phyloP scores from a whole-genome alignment of 306 rosid species.

The Echinosophora koreensis region DNA sequence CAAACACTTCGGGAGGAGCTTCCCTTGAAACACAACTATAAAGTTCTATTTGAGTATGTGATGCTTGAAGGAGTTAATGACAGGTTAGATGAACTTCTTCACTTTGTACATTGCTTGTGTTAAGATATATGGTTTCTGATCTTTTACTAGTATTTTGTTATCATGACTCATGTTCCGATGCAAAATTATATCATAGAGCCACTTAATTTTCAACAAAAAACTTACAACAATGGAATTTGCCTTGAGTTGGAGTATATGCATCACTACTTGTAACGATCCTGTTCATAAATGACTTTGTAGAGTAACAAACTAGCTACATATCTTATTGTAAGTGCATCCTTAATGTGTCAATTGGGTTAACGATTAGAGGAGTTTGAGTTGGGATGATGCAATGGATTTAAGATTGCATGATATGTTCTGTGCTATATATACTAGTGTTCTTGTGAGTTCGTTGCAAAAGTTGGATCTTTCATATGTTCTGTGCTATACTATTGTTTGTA shows the following conservation, averaged over 20 bases:
- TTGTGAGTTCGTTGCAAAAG: background rate
- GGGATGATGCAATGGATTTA: slow-evolving; percentile 22
- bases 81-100: slow-evolving; percentile 56
- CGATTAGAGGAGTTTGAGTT: slow-evolving; percentile 18
- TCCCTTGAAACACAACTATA: slow-evolving; percentile 67
- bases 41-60: slow-evolving; percentile 88
- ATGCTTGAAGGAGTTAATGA: slow-evolving; percentile 95
- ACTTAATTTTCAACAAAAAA: slow-evolving; percentile 18
- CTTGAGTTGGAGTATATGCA: slow-evolving; percentile 9
- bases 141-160: slow-evolving; percentile 19
- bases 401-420: background rate
- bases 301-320: background rate
- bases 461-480: background rate
- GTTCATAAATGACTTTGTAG: slow-evolving; percentile 16
- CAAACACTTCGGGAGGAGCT: slow-evolving; percentile 82
- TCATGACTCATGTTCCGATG: background rate
- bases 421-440: slow-evolving; percentile 8
- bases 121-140: slow-evolving; percentile 22
- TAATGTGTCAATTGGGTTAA: background rate
- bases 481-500: too few relatives aligned
- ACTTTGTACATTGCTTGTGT: slow-evolving; percentile 42
- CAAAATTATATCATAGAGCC: slow-evolving; percentile 4
- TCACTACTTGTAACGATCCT: background rate
- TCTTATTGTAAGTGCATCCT: background rate
- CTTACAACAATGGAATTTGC: background rate